Evolutionary conservation across 2,329 filamentous ascomycete species (phyloP), one percentile per base, ranked within the genome.

Genomic region (Erysiphe pulchra): DNA sequence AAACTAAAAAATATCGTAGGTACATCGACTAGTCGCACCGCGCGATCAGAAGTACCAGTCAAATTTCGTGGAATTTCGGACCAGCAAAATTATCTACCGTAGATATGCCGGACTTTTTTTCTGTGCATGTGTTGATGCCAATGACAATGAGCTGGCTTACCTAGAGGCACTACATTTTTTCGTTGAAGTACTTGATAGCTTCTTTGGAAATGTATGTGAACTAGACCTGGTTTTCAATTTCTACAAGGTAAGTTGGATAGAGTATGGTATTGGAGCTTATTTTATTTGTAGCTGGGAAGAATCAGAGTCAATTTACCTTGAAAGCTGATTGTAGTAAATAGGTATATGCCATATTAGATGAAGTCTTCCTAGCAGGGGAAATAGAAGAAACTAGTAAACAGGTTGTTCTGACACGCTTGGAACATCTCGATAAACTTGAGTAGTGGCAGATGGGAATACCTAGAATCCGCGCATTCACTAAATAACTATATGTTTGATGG

Each of bases 331-430:
- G 44, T 41, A 10, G 36, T 46, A 20, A 37, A 12, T 14, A 79
- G 74, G 87, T 98, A 52, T 98, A 98, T 63, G 90, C 90, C 43
- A 98, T 98, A 51, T 75, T 98, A 28, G 90, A 98, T 59, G 90
- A 98, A 66, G 90, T 98, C 17, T 98, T 98, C 61, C 65, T 98
- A 49, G 90, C 90, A 0, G 90, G 90, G 16, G 90, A 98, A 69
- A 93, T 98, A 49, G 85, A 98, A 64, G 90, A 98, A 71, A 95
- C 87, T 50, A 93, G 84, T 61, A 98, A 95, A 63, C 87, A 95
- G 64, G 90, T 95, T 31, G 90, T 98, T 16, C 65, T 98, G 57
- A 95, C 90, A 46, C 67, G 90, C 55, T 60, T 98, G 62, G 90
- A 95, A 59, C 90, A 98, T 66, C 61, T 98, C 60, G 90, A 98